Percentiles rank a stretch among this genome's conserved stretches.
These are phyloP conservation scores for Diaporthe vexans DNA, from an alignment of 2,329 filamentous ascomycete species.

Conservation along the genomic window DNA sequence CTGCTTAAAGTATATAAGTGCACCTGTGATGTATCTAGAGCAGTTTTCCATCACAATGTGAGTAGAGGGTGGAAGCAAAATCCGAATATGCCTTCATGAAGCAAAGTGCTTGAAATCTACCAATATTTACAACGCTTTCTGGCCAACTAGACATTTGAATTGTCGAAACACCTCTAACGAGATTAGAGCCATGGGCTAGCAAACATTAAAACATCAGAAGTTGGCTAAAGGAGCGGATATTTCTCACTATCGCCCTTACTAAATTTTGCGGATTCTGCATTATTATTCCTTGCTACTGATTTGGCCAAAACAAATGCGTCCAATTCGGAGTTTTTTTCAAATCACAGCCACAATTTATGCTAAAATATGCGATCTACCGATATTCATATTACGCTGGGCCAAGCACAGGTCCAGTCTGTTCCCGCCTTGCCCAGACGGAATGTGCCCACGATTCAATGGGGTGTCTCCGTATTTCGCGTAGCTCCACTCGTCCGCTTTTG, in stretches of 20 bases:
- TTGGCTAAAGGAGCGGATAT: background rate
- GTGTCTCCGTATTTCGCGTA: background rate
- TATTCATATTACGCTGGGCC: background rate
- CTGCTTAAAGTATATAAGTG: background rate
- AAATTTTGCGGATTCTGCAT: background rate
- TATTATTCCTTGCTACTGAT: background rate
- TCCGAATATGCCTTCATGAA: background rate
- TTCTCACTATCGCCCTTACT: too few species aligned
- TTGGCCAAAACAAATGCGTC: background rate
- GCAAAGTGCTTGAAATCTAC: background rate
- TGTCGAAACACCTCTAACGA: background rate
- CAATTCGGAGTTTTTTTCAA: accelerated
- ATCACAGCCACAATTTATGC: background rate
- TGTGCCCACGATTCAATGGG: background rate
- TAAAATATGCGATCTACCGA: background rate
- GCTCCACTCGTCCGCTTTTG: too few species aligned
- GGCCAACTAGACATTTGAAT: background rate
- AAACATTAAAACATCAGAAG: too few species aligned
- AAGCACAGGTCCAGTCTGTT: background rate
- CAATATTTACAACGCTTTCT: too few species aligned
- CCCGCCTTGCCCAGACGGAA: background rate
- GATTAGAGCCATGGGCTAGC: background rate
- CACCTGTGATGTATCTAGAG: background rate
- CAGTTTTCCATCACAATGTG: background rate
- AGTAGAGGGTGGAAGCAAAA: background rate